Base-by-base conservation (phyloP, 1,284 basidiomycete genomes). In the Mycosarcoma mackinlayi region DNA sequence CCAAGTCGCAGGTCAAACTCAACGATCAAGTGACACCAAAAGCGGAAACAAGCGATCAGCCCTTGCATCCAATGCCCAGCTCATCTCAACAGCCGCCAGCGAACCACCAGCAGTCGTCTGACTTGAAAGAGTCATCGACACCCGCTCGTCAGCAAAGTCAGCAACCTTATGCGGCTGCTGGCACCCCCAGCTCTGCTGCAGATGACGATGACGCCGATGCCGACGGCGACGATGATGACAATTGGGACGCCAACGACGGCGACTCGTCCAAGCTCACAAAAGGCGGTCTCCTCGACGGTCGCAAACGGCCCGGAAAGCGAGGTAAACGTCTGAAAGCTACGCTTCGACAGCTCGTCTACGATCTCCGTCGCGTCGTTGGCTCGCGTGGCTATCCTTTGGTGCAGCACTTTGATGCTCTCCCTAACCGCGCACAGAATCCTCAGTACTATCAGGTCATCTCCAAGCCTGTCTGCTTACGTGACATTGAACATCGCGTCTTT, bases 381-480 rank as follows among this genome's bases (percentile, higher is more conserved):
- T 33, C 39, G n/a, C 64, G 70, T 11, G 75, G 70, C 41, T 72
- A 61, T 30, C 51, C 53, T 16, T 27, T 73, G 44, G 59, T 64
- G 13, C 71, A 71, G 13, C 54, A 71, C 54, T 82, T 82, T 44
- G 55, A 73, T n/a, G 47, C 68, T 41, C 71, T 82, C 23, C 80
- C 80, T 10, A 60, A 73, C 27, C 65, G 57, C 10, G 33, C 41
- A n/a, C 63, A 80, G 31, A 69, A 72, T 33, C 80, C 80, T 2
- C 74, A 81, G 39, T 82, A 82, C 70, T 82, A 82, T 52, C 71
- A 76, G 39, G 57, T 78, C 11, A 75, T 82, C 37, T 51, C 55
- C 23, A 53, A 55, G 23, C 80, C 80, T 14, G 67, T 81, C 42
- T 69, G 64, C 24, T 38, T 82, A n/a, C 47, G 52, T 1, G 72